Evolutionary conservation across 495 filamentous ascomycete species (phyloP).

Genomic region (Podospora pseudocomata): DNA sequence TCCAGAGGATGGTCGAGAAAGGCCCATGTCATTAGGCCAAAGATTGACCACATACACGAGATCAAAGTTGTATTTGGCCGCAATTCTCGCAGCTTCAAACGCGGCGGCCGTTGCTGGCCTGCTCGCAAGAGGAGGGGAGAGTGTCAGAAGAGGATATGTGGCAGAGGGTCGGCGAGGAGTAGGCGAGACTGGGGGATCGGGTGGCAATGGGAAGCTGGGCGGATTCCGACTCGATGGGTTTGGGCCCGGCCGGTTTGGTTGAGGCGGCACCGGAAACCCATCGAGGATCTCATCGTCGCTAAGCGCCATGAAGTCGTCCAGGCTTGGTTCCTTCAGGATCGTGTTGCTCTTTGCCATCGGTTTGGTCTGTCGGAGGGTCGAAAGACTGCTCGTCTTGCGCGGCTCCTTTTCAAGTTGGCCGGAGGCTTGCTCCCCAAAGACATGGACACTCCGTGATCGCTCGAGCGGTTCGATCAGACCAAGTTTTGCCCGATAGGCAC

Average conservation of each 20-base stretch:
- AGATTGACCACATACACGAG: constrained; percentile 45
- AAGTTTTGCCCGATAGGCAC: not conserved
- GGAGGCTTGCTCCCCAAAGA: not conserved
- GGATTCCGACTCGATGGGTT: constrained; percentile 10
- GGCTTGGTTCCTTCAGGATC: constrained; percentile 39
- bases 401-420: not conserved
- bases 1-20: constrained; percentile 8
- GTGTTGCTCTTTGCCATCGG: constrained; percentile 8
- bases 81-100: constrained; percentile 41
- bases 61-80: constrained; percentile 39
- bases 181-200: constrained; percentile 11
- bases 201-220: constrained; percentile 21
- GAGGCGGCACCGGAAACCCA: constrained; percentile 12
- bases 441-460: not conserved
- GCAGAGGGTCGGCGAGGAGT: constrained; percentile 5
- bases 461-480: not conserved
- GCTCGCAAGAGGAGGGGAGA: constrained; percentile 29
- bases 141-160: constrained; percentile 21
- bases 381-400: constrained; percentile 25
- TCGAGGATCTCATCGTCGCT: constrained; percentile 49
- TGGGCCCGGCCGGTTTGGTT: not conserved
- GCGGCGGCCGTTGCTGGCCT: constrained; percentile 36
- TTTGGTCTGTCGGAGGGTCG: constrained; percentile 18
- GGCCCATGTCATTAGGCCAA: constrained; percentile 36
- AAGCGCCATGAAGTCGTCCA: constrained; percentile 44